These are phyloP conservation scores for Tylopilus felleus DNA, from an alignment of 768 basidiomycete genomes.

Conservation along the genomic window DNA sequence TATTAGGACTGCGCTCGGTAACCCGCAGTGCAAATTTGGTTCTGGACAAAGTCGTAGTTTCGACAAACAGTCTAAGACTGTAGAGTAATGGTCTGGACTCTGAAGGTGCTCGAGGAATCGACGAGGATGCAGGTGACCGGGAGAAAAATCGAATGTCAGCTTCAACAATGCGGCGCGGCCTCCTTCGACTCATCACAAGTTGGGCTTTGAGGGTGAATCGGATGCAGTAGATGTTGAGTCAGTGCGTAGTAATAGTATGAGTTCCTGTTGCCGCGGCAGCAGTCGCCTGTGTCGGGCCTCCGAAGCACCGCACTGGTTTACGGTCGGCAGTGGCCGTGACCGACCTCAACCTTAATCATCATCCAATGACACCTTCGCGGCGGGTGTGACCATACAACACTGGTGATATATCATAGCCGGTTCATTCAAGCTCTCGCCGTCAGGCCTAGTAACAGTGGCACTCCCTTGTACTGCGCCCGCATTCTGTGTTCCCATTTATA, in stretches of 20 bases:
- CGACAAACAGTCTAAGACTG: not conserved
- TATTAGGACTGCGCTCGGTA: not conserved
- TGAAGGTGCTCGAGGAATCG: no score
- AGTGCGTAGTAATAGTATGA: no score
- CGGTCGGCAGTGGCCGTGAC: not conserved
- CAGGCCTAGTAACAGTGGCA: not conserved
- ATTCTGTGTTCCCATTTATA: not conserved
- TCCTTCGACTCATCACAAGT: no score
- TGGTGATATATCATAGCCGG: not conserved
- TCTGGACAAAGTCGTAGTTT: not conserved
- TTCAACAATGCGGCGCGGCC: no score
- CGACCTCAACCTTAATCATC: not conserved
- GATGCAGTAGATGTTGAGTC: not conserved
- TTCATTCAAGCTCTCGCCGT: not conserved
- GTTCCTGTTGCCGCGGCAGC: not conserved
- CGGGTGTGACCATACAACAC: not conserved
- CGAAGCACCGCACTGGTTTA: not conserved
- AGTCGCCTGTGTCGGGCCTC: constrained; percentile 5
- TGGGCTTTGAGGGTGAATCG: no score
- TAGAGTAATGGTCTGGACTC: not conserved
- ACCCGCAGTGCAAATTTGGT: not conserved
- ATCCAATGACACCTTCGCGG: not conserved
- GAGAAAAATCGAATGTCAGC: no score
- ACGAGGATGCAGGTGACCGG: no score
- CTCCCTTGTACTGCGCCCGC: not conserved